phyloP scores from a whole-genome alignment of 345 rosid species.

The Syzygium aqueum region DNA sequence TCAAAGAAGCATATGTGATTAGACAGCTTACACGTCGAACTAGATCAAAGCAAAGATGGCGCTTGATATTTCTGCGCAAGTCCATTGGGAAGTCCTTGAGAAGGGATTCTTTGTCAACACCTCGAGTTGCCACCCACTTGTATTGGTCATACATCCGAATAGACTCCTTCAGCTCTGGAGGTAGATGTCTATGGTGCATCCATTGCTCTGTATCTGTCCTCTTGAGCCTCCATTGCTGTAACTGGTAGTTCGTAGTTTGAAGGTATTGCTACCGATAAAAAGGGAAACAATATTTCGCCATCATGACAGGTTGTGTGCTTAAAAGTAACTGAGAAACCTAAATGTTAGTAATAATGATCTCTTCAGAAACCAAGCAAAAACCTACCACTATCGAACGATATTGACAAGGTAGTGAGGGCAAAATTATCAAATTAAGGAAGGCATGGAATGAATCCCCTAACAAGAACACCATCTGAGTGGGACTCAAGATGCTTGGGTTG shows the following conservation, averaged over 20 bases:
- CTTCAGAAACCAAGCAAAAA: not conserved
- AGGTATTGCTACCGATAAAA: constrained; percentile 37
- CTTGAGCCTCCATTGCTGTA: constrained; percentile 66
- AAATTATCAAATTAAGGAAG: not conserved
- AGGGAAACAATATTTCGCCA: not conserved
- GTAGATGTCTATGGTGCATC: constrained; percentile 47
- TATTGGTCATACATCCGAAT: constrained; percentile 48
- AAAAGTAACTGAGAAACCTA: not conserved
- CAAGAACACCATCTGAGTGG: not conserved
- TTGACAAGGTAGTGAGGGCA: not conserved
- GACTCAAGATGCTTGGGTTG: not conserved
- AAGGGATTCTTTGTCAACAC: constrained; percentile 60
- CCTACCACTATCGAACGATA: not conserved
- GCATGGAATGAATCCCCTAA: not conserved
- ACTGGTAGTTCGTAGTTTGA: constrained; percentile 51
- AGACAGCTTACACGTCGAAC: constrained; percentile 55
- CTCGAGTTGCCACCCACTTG: constrained; percentile 69
- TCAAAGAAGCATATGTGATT: not conserved
- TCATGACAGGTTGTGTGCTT: not conserved
- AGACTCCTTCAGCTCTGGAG: constrained; percentile 33
- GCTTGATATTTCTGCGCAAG: constrained; percentile 62
- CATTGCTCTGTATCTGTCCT: constrained; percentile 28
- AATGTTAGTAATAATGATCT: not conserved
- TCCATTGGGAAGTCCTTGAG: constrained; percentile 47
- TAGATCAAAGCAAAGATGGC: constrained; percentile 71